Evolutionary conservation across 2,329 filamentous ascomycete genomes (phyloP).

Genomic region (Annulohypoxylon truncatum): DNA sequence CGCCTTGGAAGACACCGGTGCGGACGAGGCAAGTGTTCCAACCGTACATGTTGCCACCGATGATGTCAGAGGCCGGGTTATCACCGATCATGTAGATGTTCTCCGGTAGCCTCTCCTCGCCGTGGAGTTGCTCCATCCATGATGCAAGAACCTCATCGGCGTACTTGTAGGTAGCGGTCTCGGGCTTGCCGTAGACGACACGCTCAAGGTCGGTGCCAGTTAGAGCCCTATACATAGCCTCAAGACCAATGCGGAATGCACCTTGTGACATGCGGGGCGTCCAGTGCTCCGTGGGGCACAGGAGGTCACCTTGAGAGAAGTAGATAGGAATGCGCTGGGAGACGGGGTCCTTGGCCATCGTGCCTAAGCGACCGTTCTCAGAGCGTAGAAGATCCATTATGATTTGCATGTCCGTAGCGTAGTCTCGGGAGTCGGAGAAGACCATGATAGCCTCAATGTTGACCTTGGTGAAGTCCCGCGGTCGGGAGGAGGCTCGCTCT

Average conservation of each 20-base stretch:
- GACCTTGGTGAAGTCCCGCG: slow-evolving; percentile 76
- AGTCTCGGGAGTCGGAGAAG: slow-evolving; percentile 79
- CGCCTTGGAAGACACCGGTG: slow-evolving; percentile 82
- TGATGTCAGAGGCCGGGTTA: slow-evolving; percentile 79
- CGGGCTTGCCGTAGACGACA: slow-evolving; percentile 81
- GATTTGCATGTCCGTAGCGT: slow-evolving; percentile 80
- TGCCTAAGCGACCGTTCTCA: slow-evolving; percentile 74
- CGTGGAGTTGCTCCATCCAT: slow-evolving; percentile 82
- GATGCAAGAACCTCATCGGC: slow-evolving; percentile 77
- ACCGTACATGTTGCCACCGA: slow-evolving; percentile 82
- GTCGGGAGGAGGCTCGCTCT: slow-evolving; percentile 74
- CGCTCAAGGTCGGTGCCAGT: slow-evolving; percentile 78
- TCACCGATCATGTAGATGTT: slow-evolving; percentile 84
- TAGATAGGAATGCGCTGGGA: slow-evolving; percentile 78
- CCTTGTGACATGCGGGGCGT: slow-evolving; percentile 78
- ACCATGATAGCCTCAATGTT: slow-evolving; percentile 81
- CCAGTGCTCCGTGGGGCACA: slow-evolving; percentile 73
- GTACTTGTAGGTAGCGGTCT: slow-evolving; percentile 81
- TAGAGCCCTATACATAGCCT: slow-evolving; percentile 78
- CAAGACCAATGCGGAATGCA: slow-evolving; percentile 78
- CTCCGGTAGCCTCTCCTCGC: slow-evolving; percentile 73
- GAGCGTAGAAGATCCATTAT: slow-evolving; percentile 78
- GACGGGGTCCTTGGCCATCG: slow-evolving; percentile 73
- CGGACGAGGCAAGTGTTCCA: slow-evolving; percentile 85
- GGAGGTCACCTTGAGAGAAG: slow-evolving; percentile 62